These are phyloP conservation scores for Chloris gayana DNA, from an alignment of 176 grass and related monocot species.

Conservation along the genomic window DNA sequence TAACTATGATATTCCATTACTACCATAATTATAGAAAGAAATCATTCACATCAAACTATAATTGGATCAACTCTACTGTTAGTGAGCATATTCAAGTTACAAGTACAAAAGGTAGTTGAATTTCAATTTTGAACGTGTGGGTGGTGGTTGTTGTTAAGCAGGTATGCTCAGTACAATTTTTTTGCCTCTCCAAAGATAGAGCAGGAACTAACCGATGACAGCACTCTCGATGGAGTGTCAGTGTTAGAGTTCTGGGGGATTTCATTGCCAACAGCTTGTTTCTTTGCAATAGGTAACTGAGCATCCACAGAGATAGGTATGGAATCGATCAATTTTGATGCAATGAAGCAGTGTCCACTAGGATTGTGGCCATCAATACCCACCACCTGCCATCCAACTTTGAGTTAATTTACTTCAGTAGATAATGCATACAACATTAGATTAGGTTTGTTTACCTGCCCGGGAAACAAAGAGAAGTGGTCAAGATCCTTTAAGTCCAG, in stretches of 20 bases:
- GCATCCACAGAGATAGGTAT: slow-evolving; percentile 55
- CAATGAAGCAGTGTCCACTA: slow-evolving; percentile 86
- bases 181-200: background rate
- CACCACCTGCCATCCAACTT: slow-evolving; percentile 60
- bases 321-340: slow-evolving; percentile 76
- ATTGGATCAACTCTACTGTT: background rate
- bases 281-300: slow-evolving; percentile 72
- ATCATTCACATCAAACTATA: background rate
- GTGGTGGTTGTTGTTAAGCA: too few relatives aligned
- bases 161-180: background rate
- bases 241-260: slow-evolving; percentile 38
- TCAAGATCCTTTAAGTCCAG: slow-evolving; percentile 81
- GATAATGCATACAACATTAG: slow-evolving; percentile 3
- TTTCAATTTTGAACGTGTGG: background rate
- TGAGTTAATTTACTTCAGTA: slow-evolving; percentile 34
- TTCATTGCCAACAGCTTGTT: slow-evolving; percentile 59
- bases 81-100: background rate
- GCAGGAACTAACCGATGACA: slow-evolving; percentile 63
- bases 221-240: slow-evolving; percentile 43
- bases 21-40: background rate
- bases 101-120: slow-evolving; percentile 9
- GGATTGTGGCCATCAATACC: slow-evolving; percentile 93
- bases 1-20: background rate
- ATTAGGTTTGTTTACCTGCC: slow-evolving; percentile 60
- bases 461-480: slow-evolving; percentile 87